These are phyloP conservation scores for Stemphylium lycopersici DNA, from an alignment of 2,329 filamentous ascomycete species.

Conservation along the genomic window DNA sequence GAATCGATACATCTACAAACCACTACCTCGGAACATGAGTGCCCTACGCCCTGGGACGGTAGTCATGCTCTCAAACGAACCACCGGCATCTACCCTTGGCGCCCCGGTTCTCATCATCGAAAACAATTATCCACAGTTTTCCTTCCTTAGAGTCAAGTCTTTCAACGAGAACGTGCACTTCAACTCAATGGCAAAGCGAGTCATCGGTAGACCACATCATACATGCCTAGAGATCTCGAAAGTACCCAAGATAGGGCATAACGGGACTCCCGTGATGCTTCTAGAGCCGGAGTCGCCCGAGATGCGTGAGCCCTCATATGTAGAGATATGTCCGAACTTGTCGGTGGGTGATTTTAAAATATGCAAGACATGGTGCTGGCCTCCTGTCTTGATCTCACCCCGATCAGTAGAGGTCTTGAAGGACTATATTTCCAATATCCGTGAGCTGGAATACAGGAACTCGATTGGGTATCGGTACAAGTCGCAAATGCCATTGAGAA, in stretches of 20 bases:
- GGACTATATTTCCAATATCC: background rate
- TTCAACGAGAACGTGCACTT: conserved; percentile 17
- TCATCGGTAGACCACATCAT: background rate
- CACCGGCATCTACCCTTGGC: conserved; percentile 17
- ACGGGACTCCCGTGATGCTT: conserved; percentile 22
- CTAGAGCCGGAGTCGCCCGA: conserved; percentile 17
- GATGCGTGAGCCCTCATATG: conserved; percentile 25
- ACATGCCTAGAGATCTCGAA: conserved; percentile 15
- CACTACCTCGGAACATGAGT: conserved; percentile 16
- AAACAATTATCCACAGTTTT: conserved; percentile 17
- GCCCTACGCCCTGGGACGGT: conserved; percentile 14
- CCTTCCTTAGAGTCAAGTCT: conserved; percentile 22
- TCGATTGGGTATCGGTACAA: too few species aligned
- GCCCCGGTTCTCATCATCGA: conserved; percentile 22
- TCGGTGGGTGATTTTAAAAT: conserved; percentile 2
- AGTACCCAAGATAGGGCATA: conserved; percentile 3
- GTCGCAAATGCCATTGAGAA: too few species aligned
- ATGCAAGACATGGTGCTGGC: conserved; percentile 28
- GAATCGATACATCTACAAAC: conserved; percentile 33
- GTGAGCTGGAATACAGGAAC: background rate
- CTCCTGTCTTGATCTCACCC: conserved; percentile 7
- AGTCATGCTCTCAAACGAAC: conserved; percentile 23
- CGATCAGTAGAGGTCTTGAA: conserved; percentile 7
- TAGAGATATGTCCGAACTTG: conserved; percentile 15
- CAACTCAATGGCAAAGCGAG: conserved; percentile 1